Conservation (phyloP, 2,329 filamentous ascomycete genomes). For the Tetracladium maxilliforme region DNA sequence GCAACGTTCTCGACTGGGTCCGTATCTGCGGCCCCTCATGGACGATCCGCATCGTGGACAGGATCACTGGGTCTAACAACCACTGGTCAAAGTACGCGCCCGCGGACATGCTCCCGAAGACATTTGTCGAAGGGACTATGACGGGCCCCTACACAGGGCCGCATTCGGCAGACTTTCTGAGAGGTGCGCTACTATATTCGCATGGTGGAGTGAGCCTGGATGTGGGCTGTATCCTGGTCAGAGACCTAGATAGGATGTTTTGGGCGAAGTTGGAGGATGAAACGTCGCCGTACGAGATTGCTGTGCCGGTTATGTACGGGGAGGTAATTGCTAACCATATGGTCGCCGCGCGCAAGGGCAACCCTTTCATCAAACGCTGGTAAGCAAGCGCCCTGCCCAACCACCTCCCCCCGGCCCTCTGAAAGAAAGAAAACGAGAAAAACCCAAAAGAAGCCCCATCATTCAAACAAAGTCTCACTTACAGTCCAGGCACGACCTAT, state of each 20-base stretch:
- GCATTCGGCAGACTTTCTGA: constrained; percentile 30
- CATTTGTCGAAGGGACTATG: constrained; percentile 26
- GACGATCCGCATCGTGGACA: constrained; percentile 25
- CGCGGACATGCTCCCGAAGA: constrained; percentile 18
- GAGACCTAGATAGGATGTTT: constrained; percentile 23
- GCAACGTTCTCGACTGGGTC: constrained; percentile 25
- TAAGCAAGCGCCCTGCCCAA: too few species aligned
- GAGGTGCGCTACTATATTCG: constrained; percentile 22
- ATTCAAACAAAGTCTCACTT: too few species aligned
- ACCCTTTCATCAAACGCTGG: constrained; percentile 27
- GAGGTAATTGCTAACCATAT: constrained; percentile 29
- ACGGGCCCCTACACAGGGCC: constrained; percentile 23
- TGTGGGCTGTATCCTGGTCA: constrained; percentile 23
- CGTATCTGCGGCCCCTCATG: constrained; percentile 21
- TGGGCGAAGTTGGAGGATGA: constrained; percentile 23
- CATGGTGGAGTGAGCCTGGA: constrained; percentile 29
- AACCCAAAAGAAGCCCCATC: too few species aligned
- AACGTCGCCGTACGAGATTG: constrained; percentile 17
- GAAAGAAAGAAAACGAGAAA: too few species aligned
- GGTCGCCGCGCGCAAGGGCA: constrained; percentile 23
- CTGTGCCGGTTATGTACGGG: constrained; percentile 11
- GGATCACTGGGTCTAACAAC: constrained; percentile 17
- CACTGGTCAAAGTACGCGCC: constrained; percentile 19
- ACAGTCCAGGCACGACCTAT: constrained; percentile 22
- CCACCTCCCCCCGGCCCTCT: too few species aligned